These are phyloP conservation scores for Gilbertella persicaria DNA, from an alignment of 371 early-diverging fungal genomes.

Conservation along the genomic window DNA sequence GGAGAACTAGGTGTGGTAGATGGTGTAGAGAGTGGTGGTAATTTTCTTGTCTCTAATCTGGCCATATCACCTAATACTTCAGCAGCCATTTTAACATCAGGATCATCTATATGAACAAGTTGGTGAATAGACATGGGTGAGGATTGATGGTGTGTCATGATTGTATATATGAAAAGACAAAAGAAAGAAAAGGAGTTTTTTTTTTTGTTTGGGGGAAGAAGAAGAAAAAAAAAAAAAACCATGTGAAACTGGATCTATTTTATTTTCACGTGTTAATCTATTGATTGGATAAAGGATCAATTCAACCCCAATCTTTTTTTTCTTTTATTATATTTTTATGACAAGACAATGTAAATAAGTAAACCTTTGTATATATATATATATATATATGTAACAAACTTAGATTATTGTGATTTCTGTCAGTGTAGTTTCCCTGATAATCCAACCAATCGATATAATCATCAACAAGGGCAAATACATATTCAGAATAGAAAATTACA, in stretches of 20 bases:
- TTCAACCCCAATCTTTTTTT: conserved; percentile 13
- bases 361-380: not conserved
- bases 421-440: conserved; percentile 53
- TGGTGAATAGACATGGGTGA: conserved; percentile 45
- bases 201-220: not conserved
- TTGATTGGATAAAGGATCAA: not conserved
- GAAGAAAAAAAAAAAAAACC: not conserved
- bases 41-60: conserved; percentile 5
- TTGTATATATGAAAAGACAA: conserved; percentile 12
- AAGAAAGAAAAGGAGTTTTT: conserved; percentile 16
- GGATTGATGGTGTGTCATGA: conserved; percentile 13
- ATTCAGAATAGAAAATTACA: conserved; percentile 35
- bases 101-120: conserved; percentile 38
- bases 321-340: conserved; percentile 7
- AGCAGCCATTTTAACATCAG: conserved; percentile 67
- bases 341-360: conserved; percentile 30
- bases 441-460: conserved; percentile 42
- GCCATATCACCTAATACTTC: conserved; percentile 69
- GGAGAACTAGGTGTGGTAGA: conserved; percentile 40
- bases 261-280: conserved; percentile 17
- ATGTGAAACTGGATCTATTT: conserved; percentile 16
- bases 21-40: conserved; percentile 37
- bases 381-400: not conserved
- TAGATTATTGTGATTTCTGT: conserved; percentile 53
- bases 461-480: conserved; percentile 39